Base-by-base conservation (phyloP, 208 protist genomes). In the Sergeia podlipaevii region DNA sequence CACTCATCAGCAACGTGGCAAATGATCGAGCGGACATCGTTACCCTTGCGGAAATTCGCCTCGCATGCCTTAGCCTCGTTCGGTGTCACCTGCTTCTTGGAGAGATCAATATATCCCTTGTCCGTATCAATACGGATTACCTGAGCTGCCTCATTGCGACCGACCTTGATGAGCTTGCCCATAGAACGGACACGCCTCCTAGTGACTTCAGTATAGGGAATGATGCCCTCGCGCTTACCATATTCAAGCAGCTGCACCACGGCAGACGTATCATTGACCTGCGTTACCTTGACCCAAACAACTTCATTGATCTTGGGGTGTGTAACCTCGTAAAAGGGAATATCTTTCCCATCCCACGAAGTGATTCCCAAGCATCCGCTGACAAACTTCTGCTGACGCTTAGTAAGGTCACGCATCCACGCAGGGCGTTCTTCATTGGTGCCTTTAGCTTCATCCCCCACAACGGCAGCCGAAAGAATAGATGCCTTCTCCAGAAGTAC, bases 101-200 rank as follows among this genome's bases (percentile, higher is more conserved):
- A 99, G 3, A 99, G 70, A 86, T 99, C 97, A 75, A 99, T 99
- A 65, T 99, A 99, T 24, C 98, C 94, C 66, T 99, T 99, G 30
- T 98, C 97, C 65, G 93, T 88, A 70, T 99, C 98, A 42, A 99
- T 98, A 70, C 98, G 92, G 42, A 99, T 85, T 10, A 99, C 98
- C 59, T 98, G 86, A 2, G 97, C 93, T 32, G 96, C 91, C 71
- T 99, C 98, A 34, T 82, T 86, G 20, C 84, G 77, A 21, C 98
- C 98, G 15, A 99, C 97, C 63, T 98, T 96, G 46, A 99, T 98
- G n/a, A 99, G 75, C 73, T 99, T 98, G 49, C 97, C 96, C 70
- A 99, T 97, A 1, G 97, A 99, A 56, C 98, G 93, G 65, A 99
- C 99, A 69, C 98, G 96, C 41, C 94, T 74, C 27, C 97, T 65